phyloP scores from a whole-genome alignment of 228 moss, liverwort and hornwort genomes.

The Sphagnum fallax region DNA sequence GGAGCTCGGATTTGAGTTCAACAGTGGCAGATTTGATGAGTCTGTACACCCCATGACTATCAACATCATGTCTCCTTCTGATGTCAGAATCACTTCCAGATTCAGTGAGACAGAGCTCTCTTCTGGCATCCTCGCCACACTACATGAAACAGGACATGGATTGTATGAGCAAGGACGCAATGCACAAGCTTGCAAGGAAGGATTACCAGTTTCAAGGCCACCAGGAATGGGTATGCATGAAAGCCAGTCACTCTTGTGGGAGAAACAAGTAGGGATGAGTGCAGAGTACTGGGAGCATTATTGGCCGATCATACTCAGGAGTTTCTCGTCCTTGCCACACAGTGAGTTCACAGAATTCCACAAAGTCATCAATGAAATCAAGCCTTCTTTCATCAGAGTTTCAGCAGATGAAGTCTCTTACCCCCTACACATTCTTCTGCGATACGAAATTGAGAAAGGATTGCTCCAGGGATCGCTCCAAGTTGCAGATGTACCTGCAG shows the following conservation, averaged over 20 bases:
- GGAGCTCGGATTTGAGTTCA: constrained; percentile 15
- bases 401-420: constrained; percentile 18
- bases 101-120: constrained; percentile 15
- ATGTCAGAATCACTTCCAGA: constrained; percentile 17
- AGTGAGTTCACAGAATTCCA: constrained; percentile 7
- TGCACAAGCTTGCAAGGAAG: constrained; percentile 11
- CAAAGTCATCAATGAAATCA: constrained; percentile 17
- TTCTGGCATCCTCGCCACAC: constrained; percentile 9
- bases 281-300: constrained; percentile 19
- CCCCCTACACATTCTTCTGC: constrained; percentile 16
- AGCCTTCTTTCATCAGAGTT: constrained; percentile 15
- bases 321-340: constrained; percentile 15
- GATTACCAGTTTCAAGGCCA: constrained; percentile 10
- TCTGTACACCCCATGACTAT: constrained; percentile 19
- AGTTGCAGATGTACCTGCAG: constrained; percentile 7
- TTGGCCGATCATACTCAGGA: constrained; percentile 14
- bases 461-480: constrained; percentile 10
- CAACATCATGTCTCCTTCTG: constrained; percentile 8
- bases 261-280: constrained; percentile 24
- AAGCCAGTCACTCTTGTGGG: constrained; percentile 23
- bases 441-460: constrained; percentile 21
- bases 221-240: constrained; percentile 21
- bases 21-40: constrained; percentile 15
- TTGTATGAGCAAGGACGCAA: constrained; percentile 18
- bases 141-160: constrained; percentile 19